These are phyloP conservation scores for Coemansia asiatica DNA, from an alignment of 192 early-diverging fungal genomes.

Conservation along the genomic window DNA sequence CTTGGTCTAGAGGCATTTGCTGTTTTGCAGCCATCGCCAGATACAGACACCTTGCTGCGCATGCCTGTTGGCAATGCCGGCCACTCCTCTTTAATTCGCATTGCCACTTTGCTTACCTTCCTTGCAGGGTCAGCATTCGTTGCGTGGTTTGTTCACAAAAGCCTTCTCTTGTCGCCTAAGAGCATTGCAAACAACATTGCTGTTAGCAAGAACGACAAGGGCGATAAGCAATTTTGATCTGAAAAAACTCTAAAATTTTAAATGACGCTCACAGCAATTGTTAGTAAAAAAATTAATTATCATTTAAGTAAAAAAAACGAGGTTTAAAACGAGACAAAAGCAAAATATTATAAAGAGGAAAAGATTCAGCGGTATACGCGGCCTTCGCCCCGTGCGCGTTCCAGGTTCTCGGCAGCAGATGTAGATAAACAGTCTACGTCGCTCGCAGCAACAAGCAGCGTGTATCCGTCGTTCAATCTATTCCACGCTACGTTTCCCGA, in stretches of 20 bases:
- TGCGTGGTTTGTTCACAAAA: not conserved
- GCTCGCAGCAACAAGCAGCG: constrained; percentile 48
- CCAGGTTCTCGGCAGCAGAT: constrained; percentile 46
- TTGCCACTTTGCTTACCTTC: constrained; percentile 22
- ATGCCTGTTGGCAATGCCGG: constrained; percentile 34
- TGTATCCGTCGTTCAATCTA: constrained; percentile 37
- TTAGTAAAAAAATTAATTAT: not conserved
- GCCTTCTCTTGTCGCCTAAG: not conserved
- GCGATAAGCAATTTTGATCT: not conserved
- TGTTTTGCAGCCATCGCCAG: constrained; percentile 21
- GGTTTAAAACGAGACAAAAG: constrained; percentile 1
- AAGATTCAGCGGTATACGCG: constrained; percentile 29
- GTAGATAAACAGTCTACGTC: constrained; percentile 45
- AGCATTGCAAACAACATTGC: not conserved
- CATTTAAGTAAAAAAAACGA: not conserved
- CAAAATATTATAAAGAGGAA: not conserved
- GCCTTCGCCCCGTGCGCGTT: constrained; percentile 34
- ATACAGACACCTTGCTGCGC: constrained; percentile 36
- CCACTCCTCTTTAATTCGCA: constrained; percentile 19
- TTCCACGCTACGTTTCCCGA: constrained; percentile 31
- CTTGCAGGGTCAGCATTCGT: constrained; percentile 24
- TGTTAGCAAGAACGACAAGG: constrained; percentile 1
- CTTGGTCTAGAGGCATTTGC: constrained; percentile 27
- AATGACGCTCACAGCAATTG: too few relatives aligned
- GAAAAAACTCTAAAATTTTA: too few relatives aligned